Conservation (phyloP, 768 basidiomycete genomes). For the Leccinellum rugosiceps region DNA sequence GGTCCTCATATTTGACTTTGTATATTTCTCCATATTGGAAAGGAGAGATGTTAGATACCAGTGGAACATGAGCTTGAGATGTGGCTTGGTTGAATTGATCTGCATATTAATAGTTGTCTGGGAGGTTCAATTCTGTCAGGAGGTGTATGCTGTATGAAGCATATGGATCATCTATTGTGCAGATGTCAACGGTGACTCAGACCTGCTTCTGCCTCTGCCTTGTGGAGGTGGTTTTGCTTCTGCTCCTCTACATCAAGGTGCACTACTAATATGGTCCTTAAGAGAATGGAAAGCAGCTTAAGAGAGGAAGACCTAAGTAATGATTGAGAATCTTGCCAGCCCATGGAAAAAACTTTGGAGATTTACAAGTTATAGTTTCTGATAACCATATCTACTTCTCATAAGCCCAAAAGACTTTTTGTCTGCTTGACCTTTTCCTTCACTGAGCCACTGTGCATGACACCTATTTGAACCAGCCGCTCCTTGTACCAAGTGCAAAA, state of each 20-base stretch:
- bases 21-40: conserved; percentile 76
- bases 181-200: conserved; percentile 67
- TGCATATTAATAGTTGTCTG: conserved; percentile 37
- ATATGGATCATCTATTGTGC: no score
- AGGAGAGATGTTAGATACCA: no score
- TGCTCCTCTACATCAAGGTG: conserved; percentile 80
- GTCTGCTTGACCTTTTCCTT: conserved; percentile 61
- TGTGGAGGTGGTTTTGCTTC: conserved; percentile 72
- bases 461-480: no score
- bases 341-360: neutral
- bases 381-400: conserved; percentile 71
- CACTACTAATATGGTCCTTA: conserved; percentile 83
- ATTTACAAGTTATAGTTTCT: conserved; percentile 79
- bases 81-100: conserved; percentile 47
- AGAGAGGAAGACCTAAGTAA: neutral
- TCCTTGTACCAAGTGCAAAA: conserved; percentile 81
- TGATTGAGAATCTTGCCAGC: conserved; percentile 1
- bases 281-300: conserved; percentile 88
- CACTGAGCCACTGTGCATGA: conserved; percentile 50
- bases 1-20: conserved; percentile 74
- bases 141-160: conserved; percentile 74
- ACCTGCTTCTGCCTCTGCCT: conserved; percentile 71
- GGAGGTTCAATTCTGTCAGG: conserved; percentile 39
- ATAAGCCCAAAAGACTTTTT: conserved; percentile 50
- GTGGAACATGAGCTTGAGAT: conserved; percentile 77